These are phyloP conservation scores for Mycocentrospora acerina DNA, from an alignment of 2,329 filamentous ascomycete species.

Conservation along the genomic window DNA sequence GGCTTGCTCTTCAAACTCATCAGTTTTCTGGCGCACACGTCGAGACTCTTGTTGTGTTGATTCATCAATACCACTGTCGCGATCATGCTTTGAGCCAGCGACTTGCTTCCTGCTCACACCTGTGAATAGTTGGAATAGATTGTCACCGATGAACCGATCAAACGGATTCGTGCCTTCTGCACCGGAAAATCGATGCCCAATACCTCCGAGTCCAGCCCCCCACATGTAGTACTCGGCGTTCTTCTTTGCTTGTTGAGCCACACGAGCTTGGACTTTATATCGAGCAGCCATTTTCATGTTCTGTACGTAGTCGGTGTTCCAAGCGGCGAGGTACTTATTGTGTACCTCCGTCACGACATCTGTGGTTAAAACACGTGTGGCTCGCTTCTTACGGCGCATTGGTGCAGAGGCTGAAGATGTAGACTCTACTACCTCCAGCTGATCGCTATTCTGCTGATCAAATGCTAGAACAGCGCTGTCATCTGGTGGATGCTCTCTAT, in stretches of 20 bases:
- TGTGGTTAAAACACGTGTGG: constrained; percentile 45
- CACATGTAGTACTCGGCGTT: constrained; percentile 65
- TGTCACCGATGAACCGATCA: constrained; percentile 59
- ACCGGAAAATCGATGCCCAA: constrained; percentile 33
- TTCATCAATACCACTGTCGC: constrained; percentile 39
- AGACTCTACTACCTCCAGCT: constrained; percentile 32
- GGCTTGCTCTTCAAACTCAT: constrained; percentile 35
- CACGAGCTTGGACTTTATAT: constrained; percentile 48
- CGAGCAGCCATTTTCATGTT: constrained; percentile 59
- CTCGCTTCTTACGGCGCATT: constrained; percentile 40
- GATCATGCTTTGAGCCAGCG: constrained; percentile 34
- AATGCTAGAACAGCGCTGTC: constrained; percentile 27
- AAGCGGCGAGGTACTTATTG: constrained; percentile 58
- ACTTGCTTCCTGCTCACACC: constrained; percentile 35
- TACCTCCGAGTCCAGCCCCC: constrained; percentile 57
- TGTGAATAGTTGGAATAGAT: constrained; percentile 53
- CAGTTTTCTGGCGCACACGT: constrained; percentile 34
- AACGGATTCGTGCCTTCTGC: constrained; percentile 52
- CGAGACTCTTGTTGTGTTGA: constrained; percentile 35
- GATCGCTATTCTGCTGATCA: constrained; percentile 9
- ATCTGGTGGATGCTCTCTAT: constrained; percentile 39
- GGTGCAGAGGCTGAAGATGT: constrained; percentile 44
- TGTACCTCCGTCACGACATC: constrained; percentile 56
- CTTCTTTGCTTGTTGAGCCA: constrained; percentile 56
- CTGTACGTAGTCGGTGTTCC: constrained; percentile 59